These are phyloP conservation scores for Clavulina sp. DNA, from an alignment of 768 basidiomycete species.

Conservation along the genomic window DNA sequence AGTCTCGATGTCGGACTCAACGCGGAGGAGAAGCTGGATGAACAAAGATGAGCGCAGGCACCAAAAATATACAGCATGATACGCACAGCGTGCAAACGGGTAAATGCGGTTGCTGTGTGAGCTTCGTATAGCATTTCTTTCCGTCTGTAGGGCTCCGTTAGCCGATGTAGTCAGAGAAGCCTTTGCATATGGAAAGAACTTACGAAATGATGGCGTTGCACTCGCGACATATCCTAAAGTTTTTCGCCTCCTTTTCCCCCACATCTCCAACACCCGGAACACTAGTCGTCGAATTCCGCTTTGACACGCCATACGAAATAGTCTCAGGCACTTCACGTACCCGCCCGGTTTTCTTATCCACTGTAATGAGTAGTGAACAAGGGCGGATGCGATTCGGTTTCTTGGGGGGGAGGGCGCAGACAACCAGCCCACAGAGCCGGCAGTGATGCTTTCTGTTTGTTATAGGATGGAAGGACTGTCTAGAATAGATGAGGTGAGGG, in stretches of 20 bases:
- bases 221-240: constrained; percentile 70
- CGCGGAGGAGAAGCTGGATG: constrained; percentile 40
- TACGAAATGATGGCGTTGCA: constrained; percentile 63
- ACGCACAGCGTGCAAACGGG: constrained; percentile 50
- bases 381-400: constrained; percentile 42
- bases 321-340: constrained; percentile 58
- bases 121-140: constrained; percentile 63
- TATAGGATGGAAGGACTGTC: constrained; percentile 63
- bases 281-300: constrained; percentile 1
- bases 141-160: constrained; percentile 29
- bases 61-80: constrained; percentile 5
- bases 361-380: constrained; percentile 73
- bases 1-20: constrained; percentile 86
- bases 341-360: constrained; percentile 54
- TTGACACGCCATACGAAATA: constrained; percentile 42
- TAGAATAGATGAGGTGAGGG: constrained; percentile 17
- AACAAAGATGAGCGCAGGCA: not conserved
- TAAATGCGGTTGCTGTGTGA: constrained; percentile 38
- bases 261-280: constrained; percentile 22
- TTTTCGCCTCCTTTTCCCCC: constrained; percentile 74
- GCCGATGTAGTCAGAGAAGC: not conserved
- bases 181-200: not conserved
- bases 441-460: constrained; percentile 96
- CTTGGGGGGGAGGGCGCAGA: constrained; percentile 76
- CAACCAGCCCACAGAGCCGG: constrained; percentile 77